phyloP scores from a whole-genome alignment of 2,329 filamentous ascomycete genomes.

The Delphinella strobiligena region DNA sequence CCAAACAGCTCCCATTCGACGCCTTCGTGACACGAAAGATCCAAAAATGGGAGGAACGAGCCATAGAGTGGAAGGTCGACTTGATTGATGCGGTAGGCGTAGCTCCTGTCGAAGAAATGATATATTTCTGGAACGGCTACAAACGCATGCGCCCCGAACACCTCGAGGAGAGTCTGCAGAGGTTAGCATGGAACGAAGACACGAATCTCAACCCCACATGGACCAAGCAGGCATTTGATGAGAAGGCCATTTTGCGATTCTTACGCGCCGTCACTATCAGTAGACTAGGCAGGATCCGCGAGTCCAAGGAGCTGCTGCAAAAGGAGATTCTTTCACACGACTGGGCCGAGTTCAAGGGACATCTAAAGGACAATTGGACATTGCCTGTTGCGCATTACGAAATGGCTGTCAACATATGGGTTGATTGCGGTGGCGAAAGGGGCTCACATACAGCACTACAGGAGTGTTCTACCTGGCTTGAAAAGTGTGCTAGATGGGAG shows the following conservation, averaged over 20 bases:
- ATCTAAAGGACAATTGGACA: constrained; percentile 56
- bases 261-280: constrained; percentile 55
- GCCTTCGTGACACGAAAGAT: constrained; percentile 74
- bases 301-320: constrained; percentile 52
- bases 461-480: constrained; percentile 53
- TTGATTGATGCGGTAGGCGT: constrained; percentile 72
- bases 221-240: constrained; percentile 43
- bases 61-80: constrained; percentile 52
- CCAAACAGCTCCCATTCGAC: constrained; percentile 80
- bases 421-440: constrained; percentile 38
- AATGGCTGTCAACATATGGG: constrained; percentile 71
- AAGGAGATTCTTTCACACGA: constrained; percentile 51
- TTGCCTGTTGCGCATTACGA: constrained; percentile 74
- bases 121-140: constrained; percentile 83
- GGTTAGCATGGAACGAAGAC: constrained; percentile 35
- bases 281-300: constrained; percentile 43
- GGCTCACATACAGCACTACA: constrained; percentile 36
- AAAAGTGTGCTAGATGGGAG: constrained; percentile 60
- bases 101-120: constrained; percentile 79
- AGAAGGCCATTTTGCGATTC: constrained; percentile 53
- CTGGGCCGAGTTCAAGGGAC: constrained; percentile 42
- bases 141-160: constrained; percentile 63
- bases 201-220: constrained; percentile 44
- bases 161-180: constrained; percentile 43
- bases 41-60: constrained; percentile 73